Base-by-base conservation (phyloP, 1,139 yeast species). In the Hyphopichia wangnamkhiaoensis region DNA sequence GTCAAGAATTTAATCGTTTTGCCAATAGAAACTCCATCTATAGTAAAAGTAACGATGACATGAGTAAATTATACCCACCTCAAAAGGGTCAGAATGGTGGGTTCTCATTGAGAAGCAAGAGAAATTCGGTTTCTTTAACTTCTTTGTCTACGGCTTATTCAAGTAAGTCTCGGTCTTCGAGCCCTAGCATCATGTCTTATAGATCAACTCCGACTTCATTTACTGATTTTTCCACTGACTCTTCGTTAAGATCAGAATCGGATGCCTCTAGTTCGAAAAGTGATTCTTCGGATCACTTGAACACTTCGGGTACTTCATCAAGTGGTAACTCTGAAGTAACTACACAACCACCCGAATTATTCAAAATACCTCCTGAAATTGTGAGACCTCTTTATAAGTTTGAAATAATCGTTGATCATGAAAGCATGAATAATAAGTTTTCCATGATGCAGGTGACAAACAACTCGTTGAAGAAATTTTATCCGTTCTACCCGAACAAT, bases 381-480 rank as follows among this genome's bases (percentile, higher is more conserved):
- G 54, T 65, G 12, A 55, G 78, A 32, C 81, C 80, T 8, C 48
- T 65, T 13, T 74, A 63, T 52, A 74, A 71, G 49, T 76, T 76
- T 53, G 80, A 76, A 35, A 56, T 78, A 27, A 59, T 68, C 2
- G 53, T 70, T 33, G 76, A 75, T 42, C 74, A 71, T 42, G 74
- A 69, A 15, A 53, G 74, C 4, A 52, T 72, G 36, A 65, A 69
- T 34, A 65, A 60, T 23, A 74, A 67, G 46, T 61, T 43, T 32
- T 44, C 36, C 15, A 41, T 55, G 25, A 48, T 59, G 52, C 38
- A 31, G 19, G 6, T 23, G 7, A 17, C 38, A 1, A 35, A 35
- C 25, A 18, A 14, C 9, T 29, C 28, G 3, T 5, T 5, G 2
- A 30, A 26, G 4, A 35, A 35, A 31, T 35, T 35, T 19, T n/a